phyloP scores from a whole-genome alignment of 179 eudicot genomes.

The Amaranthus tricolor region DNA sequence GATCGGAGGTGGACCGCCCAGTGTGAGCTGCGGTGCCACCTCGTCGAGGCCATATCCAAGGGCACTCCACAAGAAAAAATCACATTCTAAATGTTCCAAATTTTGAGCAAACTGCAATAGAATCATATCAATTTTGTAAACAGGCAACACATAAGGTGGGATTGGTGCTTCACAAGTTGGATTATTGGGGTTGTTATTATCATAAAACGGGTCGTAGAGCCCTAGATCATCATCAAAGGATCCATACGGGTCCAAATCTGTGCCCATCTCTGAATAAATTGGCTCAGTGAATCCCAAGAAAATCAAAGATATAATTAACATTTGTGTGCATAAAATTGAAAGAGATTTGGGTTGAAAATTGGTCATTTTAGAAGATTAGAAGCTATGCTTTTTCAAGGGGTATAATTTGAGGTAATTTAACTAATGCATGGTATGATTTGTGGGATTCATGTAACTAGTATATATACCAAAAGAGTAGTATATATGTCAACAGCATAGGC shows the following conservation, averaged over 20 bases:
- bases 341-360: background rate
- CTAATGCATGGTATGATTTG: background rate
- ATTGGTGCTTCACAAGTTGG: constrained; percentile 31
- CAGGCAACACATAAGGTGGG: constrained; percentile 37
- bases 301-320: background rate
- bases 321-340: background rate
- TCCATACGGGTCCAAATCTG: background rate
- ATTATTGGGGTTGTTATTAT: background rate
- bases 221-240: constrained; percentile 17
- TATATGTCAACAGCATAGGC: too few relatives aligned
- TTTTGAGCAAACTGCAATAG: constrained; percentile 64
- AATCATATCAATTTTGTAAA: constrained; percentile 38
- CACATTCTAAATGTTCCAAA: constrained; percentile 66
- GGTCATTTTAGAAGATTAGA: constrained; percentile 9
- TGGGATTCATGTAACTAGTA: background rate
- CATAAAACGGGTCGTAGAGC: constrained; percentile 24
- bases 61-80: constrained; percentile 58
- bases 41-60: constrained; percentile 64
- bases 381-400: background rate
- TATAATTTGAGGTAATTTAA: too few relatives aligned
- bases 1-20: constrained; percentile 74
- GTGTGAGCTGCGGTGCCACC: constrained; percentile 48
- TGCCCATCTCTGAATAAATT: background rate
- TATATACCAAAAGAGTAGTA: background rate
- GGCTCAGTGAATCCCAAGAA: background rate